phyloP scores from a whole-genome alignment of 1,139 yeast species.

The Hyphopichia pseudoburtonii region DNA sequence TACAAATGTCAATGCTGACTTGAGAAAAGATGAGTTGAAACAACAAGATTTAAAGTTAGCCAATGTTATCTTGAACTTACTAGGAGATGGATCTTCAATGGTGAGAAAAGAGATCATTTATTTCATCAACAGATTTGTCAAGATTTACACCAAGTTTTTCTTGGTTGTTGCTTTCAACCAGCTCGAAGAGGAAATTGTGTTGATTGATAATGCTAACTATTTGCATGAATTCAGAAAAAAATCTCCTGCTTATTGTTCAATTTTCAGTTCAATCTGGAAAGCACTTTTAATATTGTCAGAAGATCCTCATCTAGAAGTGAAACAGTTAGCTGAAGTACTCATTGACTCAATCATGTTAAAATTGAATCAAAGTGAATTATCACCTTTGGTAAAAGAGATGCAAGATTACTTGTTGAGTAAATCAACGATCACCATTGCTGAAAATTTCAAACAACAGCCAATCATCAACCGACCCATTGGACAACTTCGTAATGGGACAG shows the following conservation, averaged over 20 bases:
- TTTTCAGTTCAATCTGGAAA: slow-evolving; percentile 88
- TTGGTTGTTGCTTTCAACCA: slow-evolving; percentile 87
- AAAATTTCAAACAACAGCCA: slow-evolving; percentile 40
- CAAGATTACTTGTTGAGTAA: slow-evolving; percentile 62
- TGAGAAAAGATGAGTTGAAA: slow-evolving; percentile 45
- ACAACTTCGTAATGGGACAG: slow-evolving; percentile 10
- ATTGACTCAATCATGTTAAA: slow-evolving; percentile 73
- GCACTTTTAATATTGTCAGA: slow-evolving; percentile 76
- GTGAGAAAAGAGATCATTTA: slow-evolving; percentile 84
- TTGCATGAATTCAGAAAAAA: slow-evolving; percentile 60
- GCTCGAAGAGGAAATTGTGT: slow-evolving; percentile 74
- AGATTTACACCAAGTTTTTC: slow-evolving; percentile 71
- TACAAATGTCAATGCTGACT: slow-evolving; percentile 18
- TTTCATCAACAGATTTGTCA: slow-evolving; percentile 72
- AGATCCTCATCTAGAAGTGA: slow-evolving; percentile 88
- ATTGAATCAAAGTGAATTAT: slow-evolving; percentile 66
- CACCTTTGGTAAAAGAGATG: slow-evolving; percentile 62
- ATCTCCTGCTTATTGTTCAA: slow-evolving; percentile 80
- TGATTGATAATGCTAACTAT: slow-evolving; percentile 59
- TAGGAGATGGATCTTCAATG: slow-evolving; percentile 87
- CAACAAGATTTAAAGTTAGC: slow-evolving; percentile 57
- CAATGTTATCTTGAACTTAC: slow-evolving; percentile 43
- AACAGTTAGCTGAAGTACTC: slow-evolving; percentile 67
- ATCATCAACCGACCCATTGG: slow-evolving; percentile 30
- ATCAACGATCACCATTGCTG: slow-evolving; percentile 41